These are phyloP conservation scores for Tinospora cordifolia DNA, from an alignment of 164 flowering plant genomes.

Conservation along the genomic window DNA sequence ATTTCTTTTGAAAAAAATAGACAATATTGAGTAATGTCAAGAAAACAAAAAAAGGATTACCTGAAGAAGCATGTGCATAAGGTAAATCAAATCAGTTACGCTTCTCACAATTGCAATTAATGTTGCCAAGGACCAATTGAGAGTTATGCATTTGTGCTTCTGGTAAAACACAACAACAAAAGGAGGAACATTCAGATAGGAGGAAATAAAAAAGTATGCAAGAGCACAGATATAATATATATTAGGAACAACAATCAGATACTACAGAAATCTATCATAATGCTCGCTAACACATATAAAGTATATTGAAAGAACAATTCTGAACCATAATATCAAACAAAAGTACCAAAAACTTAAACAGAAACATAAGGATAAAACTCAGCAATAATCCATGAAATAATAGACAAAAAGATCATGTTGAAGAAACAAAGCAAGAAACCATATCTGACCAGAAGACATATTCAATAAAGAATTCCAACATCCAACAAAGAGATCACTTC, in stretches of 20 bases:
- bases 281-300: not conserved
- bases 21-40: not conserved
- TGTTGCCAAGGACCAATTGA: constrained; percentile 45
- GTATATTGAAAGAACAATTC: not conserved
- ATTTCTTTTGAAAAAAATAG: not conserved
- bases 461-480: not conserved
- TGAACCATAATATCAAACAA: not conserved
- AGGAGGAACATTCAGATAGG: not conserved
- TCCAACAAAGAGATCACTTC: not conserved
- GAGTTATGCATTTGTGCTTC: constrained; percentile 59
- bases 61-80: constrained; percentile 82
- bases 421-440: not conserved
- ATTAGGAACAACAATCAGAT: not conserved
- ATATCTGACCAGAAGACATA: not conserved
- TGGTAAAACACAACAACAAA: constrained; percentile 21
- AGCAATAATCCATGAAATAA: not conserved
- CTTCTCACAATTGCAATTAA: constrained; percentile 60
- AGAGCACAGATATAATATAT: no score
- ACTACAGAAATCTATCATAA: not conserved
- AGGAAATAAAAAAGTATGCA: not conserved
- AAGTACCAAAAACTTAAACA: not conserved
- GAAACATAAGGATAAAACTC: not conserved
- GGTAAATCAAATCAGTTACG: constrained; percentile 60
- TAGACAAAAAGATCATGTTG: not conserved
- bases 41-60: constrained; percentile 22